Conservation (phyloP, 2,329 filamentous ascomycete genomes). For the Trichoderma hamatum region DNA sequence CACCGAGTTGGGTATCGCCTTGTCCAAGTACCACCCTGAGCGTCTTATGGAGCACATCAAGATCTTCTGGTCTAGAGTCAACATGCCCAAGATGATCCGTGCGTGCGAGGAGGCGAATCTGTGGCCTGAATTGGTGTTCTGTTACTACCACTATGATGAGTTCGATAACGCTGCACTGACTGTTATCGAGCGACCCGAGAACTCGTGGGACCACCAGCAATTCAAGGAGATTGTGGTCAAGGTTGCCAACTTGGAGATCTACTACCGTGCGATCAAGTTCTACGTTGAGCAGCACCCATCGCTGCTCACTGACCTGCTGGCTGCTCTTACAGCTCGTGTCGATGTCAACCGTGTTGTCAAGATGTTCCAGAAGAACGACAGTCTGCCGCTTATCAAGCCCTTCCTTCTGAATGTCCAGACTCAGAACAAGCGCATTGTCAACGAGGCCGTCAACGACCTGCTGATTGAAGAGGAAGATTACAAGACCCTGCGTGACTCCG, state of each 20-base stretch:
- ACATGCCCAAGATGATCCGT: slow-evolving; percentile 94
- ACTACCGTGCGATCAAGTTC: slow-evolving; percentile 96
- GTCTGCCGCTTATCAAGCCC: slow-evolving; percentile 96
- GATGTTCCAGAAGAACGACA: slow-evolving; percentile 98
- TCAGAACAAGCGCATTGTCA: slow-evolving; percentile 98
- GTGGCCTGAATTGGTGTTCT: slow-evolving; percentile 97
- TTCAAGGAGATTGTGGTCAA: slow-evolving; percentile 99
- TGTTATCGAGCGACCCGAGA: slow-evolving; percentile 96
- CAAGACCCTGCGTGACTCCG: slow-evolving; percentile 96
- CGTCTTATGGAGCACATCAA: slow-evolving; percentile 98
- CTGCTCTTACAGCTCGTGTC: slow-evolving; percentile 87
- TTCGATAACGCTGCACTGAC: slow-evolving; percentile 96
- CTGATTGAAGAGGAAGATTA: slow-evolving; percentile 99
- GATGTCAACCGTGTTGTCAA: slow-evolving; percentile 99
- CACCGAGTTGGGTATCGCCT: slow-evolving; percentile 85
- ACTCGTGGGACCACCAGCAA: slow-evolving; percentile 98
- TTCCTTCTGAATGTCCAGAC: slow-evolving; percentile 95
- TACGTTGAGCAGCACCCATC: slow-evolving; percentile 97
- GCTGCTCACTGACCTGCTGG: slow-evolving; percentile 91
- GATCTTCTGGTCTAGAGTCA: slow-evolving; percentile 97
- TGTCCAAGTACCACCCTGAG: slow-evolving; percentile 94
- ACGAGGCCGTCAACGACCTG: slow-evolving; percentile 96
- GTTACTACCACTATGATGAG: slow-evolving; percentile 98
- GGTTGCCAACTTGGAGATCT: slow-evolving; percentile 97
- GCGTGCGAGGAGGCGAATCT: slow-evolving; percentile 92